These are phyloP conservation scores for Pharnaceum exiguum DNA, from an alignment of 148 eudicot genomes.

Conservation along the genomic window DNA sequence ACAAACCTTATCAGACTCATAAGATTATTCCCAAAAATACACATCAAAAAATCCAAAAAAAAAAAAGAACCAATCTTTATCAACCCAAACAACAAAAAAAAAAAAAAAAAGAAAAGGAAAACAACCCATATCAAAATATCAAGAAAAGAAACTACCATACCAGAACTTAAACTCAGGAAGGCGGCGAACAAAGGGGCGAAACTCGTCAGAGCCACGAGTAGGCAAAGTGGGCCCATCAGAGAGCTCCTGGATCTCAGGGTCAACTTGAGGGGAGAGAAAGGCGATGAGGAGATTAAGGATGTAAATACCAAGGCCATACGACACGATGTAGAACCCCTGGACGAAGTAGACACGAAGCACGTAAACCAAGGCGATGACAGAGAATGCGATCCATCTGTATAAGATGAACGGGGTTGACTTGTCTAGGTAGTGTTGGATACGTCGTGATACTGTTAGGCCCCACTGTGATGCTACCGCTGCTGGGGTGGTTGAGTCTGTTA, in stretches of 20 bases:
- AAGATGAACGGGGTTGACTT: conserved; percentile 40
- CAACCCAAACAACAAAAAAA: not conserved
- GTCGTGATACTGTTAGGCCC: conserved; percentile 23
- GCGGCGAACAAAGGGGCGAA: conserved; percentile 51
- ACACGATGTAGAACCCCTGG: conserved; percentile 41
- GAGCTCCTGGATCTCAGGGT: conserved; percentile 38
- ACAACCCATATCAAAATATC: not conserved
- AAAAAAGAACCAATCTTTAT: not conserved
- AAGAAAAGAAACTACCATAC: conserved; percentile 2
- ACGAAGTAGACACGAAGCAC: conserved; percentile 34
- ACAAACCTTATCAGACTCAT: no score
- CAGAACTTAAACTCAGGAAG: conserved; percentile 53
- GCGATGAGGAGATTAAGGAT: conserved; percentile 46
- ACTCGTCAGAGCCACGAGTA: conserved; percentile 44
- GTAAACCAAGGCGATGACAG: conserved; percentile 24
- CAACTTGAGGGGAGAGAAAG: conserved; percentile 50
- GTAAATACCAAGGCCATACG: conserved; percentile 53
- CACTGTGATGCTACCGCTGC: conserved; percentile 28
- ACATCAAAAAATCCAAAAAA: not conserved
- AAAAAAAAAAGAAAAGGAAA: not conserved
- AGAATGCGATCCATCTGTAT: conserved; percentile 42
- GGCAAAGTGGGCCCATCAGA: conserved; percentile 41
- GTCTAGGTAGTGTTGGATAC: conserved; percentile 42
- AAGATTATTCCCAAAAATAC: not conserved
- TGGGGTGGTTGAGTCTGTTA: conserved; percentile 24